phyloP scores from a whole-genome alignment of 2,329 filamentous ascomycete genomes.

The Coniochaeta sp. region DNA sequence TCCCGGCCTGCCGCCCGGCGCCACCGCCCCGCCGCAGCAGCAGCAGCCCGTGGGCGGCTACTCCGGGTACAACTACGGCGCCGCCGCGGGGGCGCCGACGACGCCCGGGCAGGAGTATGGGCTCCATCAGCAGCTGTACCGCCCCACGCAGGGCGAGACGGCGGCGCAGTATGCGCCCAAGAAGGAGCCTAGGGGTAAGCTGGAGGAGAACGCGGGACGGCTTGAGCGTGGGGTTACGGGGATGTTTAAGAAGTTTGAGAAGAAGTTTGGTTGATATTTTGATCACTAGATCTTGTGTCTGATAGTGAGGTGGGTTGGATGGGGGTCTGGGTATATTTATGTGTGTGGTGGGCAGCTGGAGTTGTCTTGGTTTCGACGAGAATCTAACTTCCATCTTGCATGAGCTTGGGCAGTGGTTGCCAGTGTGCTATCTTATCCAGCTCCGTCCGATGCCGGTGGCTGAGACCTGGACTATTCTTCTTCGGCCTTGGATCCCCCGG shows the following conservation, averaged over 20 bases:
- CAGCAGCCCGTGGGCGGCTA: slow-evolving; percentile 50
- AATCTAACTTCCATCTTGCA: no score
- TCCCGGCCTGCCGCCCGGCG: slow-evolving; percentile 25
- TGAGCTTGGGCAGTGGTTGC: no score
- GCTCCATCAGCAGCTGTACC: slow-evolving; percentile 63
- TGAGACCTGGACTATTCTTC: no score
- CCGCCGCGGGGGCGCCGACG: slow-evolving; percentile 12
- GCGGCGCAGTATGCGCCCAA: slow-evolving; percentile 33
- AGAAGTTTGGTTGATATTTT: slow-evolving; percentile 50
- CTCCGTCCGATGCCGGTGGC: no score
- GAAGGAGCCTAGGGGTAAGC: slow-evolving; percentile 38
- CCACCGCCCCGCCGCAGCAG: slow-evolving; percentile 27
- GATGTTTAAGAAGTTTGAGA: slow-evolving; percentile 72
- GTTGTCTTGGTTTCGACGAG: background rate
- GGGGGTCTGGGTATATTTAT: background rate
- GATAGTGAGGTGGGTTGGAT: background rate
- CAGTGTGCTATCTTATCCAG: no score
- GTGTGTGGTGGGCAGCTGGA: background rate
- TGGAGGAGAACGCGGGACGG: slow-evolving; percentile 59
- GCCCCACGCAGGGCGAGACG: slow-evolving; percentile 57
- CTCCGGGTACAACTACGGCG: slow-evolving; percentile 41
- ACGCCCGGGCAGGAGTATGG: slow-evolving; percentile 36
- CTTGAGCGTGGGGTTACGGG: slow-evolving; percentile 64
- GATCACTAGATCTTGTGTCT: background rate
- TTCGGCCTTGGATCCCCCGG: no score